Percentiles rank a stretch among this genome's conserved stretches.
phyloP scores from a whole-genome alignment of 768 basidiomycete species.

The Dioszegia hungarica region DNA sequence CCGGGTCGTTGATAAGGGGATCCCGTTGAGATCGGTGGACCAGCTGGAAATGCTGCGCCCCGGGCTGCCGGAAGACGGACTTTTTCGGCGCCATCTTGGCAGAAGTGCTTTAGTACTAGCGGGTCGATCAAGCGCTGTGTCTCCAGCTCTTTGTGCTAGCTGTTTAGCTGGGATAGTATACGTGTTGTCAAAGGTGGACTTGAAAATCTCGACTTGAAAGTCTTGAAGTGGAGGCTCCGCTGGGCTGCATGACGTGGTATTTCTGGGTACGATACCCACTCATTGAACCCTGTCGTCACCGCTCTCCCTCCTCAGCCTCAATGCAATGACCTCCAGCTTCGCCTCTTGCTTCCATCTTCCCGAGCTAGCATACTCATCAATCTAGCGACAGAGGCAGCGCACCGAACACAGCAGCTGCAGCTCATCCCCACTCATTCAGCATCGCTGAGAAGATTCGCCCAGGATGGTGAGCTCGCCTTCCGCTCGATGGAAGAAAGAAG shows the following conservation, averaged over 20 bases:
- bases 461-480: constrained; percentile 11
- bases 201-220: neutral
- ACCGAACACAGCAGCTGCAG: too few species aligned
- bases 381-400: too few species aligned
- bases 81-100: constrained; percentile 37
- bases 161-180: too few species aligned
- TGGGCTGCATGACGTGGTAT: neutral
- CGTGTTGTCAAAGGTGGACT: too few species aligned
- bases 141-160: too few species aligned
- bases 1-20: constrained; percentile 88
- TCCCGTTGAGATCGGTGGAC: constrained; percentile 94
- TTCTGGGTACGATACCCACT: too few species aligned
- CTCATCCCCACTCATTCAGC: too few species aligned
- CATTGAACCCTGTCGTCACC: too few species aligned
- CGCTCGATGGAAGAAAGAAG: neutral
- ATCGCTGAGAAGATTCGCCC: neutral
- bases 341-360: too few species aligned
- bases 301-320: neutral
- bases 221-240: neutral
- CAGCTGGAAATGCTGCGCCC: constrained; percentile 89
- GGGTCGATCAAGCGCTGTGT: too few species aligned
- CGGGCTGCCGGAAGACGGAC: constrained; percentile 84
- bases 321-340: neutral
- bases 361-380: too few species aligned
- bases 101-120: neutral